Base-by-base conservation (phyloP, 768 basidiomycete species). In the Lactifluus hygrophoroides region DNA sequence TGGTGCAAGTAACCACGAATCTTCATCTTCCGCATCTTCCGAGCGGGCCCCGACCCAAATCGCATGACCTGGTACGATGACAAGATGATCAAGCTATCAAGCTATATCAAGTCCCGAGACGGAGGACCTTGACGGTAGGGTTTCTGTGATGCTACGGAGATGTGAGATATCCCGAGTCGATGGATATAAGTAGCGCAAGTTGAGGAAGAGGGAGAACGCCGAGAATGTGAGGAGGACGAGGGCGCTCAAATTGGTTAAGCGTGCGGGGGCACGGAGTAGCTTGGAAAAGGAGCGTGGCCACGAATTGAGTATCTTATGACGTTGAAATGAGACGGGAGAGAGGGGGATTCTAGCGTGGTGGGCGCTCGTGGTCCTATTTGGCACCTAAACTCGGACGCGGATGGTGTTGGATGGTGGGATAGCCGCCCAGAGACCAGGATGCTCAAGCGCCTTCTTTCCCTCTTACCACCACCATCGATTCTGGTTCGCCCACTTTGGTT, bases 61-160 rank as follows among this genome's bases (percentile, higher is more conserved):
- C 2, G 88, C 88, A 72, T 97, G 94, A 0, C 94, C 93, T 0
- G 95, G 92, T 0, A 97, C 90, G 61, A 95, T 75, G 57, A 96
- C 80, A 56, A 96, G 77, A 69, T 94, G 89, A 40, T 75, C 74
- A 35, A n/a, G n/a, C n/a, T n/a, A 69, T 94, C n/a, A n/a, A n/a
- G n/a, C n/a, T n/a, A n/a, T 89, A 40, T 75, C 74, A 35, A 94
- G 71, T 32, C 66, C 69, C 45, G 65, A 65, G 57, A 74, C 63
- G 30, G 35, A 44, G 13, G 46, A 46, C 27, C 34, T 51, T 8
- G 34, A 25, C 13, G 58, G 47, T 19, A 56, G n/a, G 0, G 50
- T 40, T 10, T 51, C 56, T 50, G 21, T 49, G 51, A 51, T 51
- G 40, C 43, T 67, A 23, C 14, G 65, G 14, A 59, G 25, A 50